Evolutionary conservation across 2,329 filamentous ascomycete species (phyloP), one percentile per base, ranked within the genome.

Genomic region (Clonostachys chloroleuca): DNA sequence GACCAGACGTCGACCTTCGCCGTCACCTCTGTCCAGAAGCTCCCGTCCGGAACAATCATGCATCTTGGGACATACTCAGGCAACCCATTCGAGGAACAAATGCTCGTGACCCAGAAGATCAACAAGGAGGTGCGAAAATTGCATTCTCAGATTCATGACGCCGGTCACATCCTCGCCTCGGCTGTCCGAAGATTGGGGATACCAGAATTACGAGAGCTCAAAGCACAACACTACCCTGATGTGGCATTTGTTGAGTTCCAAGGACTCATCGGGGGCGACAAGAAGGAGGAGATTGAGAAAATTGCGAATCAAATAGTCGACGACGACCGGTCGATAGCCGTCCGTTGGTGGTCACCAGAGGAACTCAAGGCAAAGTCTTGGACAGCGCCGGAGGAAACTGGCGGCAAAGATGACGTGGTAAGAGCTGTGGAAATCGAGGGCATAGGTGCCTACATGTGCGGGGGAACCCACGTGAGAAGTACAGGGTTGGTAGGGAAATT

Each of bases 241-340:
- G 24, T 34, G 3, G 20, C 45, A 33, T 35, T 24, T 14, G 45
- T 47, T 18, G 45, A 36, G 40, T 47, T 47, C 45, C 12, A 36
- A 17, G 45, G 45, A 4, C n/a, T 14, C 9, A 42, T 47, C 41
- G 40, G 34, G 16, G 40, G 45, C 40, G 34, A 45, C 34, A 34
- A 40, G 20, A 45, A 39, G 43, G 43, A 44, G 14, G 43, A 33
- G 16, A 44, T 44, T 12, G n/a, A 44, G 43, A 33, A 12, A 12
- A 37, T 24, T 12, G 37, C 37, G 12, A 41, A 39, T 34, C 41
- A 43, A 10, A 52, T 52, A 45, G 43, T 44, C 17, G 30, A 24
- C n/a, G 36, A 52, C 33, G 45, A 49, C 17, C 37, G 51, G 24
- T 49, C 53, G n/a, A 55, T 56, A 17, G 47, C 48, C n/a, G 50